Base-by-base conservation (phyloP, 208 protist species). In the Leishmania guyanensis region DNA sequence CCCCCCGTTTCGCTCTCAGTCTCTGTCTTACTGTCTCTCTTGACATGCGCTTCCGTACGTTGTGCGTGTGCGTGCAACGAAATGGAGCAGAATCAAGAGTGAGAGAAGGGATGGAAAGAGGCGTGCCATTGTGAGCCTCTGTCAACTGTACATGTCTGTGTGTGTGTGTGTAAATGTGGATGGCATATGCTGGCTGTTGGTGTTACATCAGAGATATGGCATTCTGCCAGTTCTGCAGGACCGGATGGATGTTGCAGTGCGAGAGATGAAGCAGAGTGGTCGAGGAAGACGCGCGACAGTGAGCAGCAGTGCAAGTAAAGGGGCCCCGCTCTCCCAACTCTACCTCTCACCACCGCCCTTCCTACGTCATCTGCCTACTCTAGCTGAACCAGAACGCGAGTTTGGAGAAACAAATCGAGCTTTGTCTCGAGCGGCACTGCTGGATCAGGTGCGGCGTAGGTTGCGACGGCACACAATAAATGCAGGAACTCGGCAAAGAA, bases 401-500 rank as follows among this genome's bases (percentile, higher is more conserved):
- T 79, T 29, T 82, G n/a, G 2, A 96, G 58, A 72, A 96, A 96
- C 9, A 0, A 14, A 12, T 71, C 3, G 78, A 94, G 68, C 81
- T 96, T 96, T n/a, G 77, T 84, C 20, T 91, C 81, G 22, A 96
- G 85, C 46, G 93, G 85, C 48, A 83, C 78, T 58, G 82, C 72
- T 9, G 91, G 91, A 85, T 90, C 88, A 10, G 86, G 77, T 14
- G 90, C 54, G 53, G 80, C 75, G 75, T 90, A 95, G n/a, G 60
- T 65, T 14, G 88, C 53, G 39, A 96, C 33, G 43, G 90, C 89
- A 79, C 91, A 96, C 29, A 96, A 62, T 9, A 95, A 77, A 48
- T 91, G 89, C 36, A 90, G 66, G 80, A 89, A 96, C 83, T 96
- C 93, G 14, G 86, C 48, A 77, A 91, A 95, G 83, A 96, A 96